Evolutionary conservation across 2,329 filamentous ascomycete species (phyloP).

Genomic region (Colletotrichum scovillei): DNA sequence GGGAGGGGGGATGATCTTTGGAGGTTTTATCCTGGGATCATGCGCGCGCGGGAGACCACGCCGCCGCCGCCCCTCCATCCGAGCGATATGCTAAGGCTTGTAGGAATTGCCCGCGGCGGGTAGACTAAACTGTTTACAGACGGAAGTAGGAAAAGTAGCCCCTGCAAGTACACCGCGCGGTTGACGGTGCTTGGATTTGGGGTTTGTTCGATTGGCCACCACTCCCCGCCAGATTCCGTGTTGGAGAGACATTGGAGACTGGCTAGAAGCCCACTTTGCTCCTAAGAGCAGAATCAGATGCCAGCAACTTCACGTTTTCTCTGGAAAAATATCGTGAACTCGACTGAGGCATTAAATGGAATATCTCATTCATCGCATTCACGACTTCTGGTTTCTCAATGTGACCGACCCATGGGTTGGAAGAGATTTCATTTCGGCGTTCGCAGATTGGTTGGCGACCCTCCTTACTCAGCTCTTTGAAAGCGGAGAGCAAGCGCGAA

Average conservation of each 20-base stretch:
- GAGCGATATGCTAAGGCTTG: not conserved
- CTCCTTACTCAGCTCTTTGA: slow-evolving; percentile 31
- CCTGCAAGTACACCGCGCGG: slow-evolving; percentile 25
- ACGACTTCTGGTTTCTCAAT: not conserved
- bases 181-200: not conserved
- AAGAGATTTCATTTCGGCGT: slow-evolving; percentile 5
- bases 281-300: not conserved
- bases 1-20: not conserved
- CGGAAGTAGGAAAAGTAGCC: not conserved
- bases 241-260: not conserved
- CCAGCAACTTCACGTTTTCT: not conserved
- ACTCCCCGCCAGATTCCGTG: not conserved
- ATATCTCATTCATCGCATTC: not conserved
- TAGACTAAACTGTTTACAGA: slow-evolving; percentile 24
- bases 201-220: not conserved
- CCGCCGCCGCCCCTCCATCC: not conserved
- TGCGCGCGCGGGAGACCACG: not conserved
- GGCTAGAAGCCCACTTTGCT: not conserved
- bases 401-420: not conserved
- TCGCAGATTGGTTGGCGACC: slow-evolving; percentile 11
- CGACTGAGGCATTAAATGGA: not conserved
- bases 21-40: not conserved
- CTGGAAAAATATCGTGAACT: not conserved
- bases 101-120: slow-evolving; percentile 27
- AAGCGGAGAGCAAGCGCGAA: not conserved